Conservation (phyloP, 768 basidiomycete genomes). For the Pleurotus cornucopiae region DNA sequence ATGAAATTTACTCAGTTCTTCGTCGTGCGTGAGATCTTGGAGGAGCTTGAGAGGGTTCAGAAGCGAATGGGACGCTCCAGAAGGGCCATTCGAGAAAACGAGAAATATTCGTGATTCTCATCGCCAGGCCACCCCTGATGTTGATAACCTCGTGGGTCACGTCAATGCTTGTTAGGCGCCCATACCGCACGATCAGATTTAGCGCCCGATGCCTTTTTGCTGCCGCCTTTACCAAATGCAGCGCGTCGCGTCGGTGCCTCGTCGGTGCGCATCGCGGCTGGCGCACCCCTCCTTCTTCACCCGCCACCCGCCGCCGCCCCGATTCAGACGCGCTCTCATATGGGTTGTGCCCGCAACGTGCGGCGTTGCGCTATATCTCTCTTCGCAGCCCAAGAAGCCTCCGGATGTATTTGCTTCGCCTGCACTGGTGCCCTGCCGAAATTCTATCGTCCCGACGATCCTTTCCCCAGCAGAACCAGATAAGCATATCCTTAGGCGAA, state of each 20-base stretch:
- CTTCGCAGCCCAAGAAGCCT: slow-evolving; percentile 34
- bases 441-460: slow-evolving; percentile 33
- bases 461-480: slow-evolving; percentile 68
- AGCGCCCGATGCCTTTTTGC: too few species aligned
- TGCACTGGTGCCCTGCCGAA: slow-evolving; percentile 37
- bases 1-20: neutral
- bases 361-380: slow-evolving; percentile 47
- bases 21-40: neutral
- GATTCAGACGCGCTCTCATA: slow-evolving; percentile 28
- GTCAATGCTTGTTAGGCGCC: neutral
- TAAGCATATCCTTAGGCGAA: slow-evolving; percentile 37
- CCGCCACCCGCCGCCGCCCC: slow-evolving; percentile 23
- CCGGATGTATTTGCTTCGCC: slow-evolving; percentile 48
- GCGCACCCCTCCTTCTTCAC: slow-evolving; percentile 30
- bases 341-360: slow-evolving; percentile 59
- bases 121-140: neutral
- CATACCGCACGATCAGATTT: too few species aligned
- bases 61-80: neutral
- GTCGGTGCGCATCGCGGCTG: slow-evolving; percentile 14
- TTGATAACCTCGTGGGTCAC: neutral
- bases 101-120: neutral
- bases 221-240: too few species aligned
- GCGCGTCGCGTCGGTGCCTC: neutral
- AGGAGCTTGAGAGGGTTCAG: neutral
- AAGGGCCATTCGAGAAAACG: neutral